phyloP scores from a whole-genome alignment of 345 rosid species.

The Clausena lansium region DNA sequence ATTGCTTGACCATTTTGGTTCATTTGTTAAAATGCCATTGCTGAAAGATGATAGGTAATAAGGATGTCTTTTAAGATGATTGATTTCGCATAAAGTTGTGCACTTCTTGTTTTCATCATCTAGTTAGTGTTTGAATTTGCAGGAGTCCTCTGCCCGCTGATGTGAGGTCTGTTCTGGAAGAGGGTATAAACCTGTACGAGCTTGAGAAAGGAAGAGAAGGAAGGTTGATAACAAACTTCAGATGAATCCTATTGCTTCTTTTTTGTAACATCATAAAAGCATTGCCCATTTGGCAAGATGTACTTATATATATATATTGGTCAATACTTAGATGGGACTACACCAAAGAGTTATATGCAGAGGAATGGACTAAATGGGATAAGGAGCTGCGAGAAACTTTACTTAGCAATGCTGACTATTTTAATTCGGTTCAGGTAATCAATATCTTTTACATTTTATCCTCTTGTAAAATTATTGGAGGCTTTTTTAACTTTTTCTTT shows the following conservation, averaged over 20 bases:
- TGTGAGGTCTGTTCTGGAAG: slow-evolving; percentile 63
- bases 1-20: slow-evolving; percentile 80
- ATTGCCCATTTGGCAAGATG: background rate
- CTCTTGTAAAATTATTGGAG: background rate
- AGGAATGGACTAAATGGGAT: slow-evolving; percentile 92
- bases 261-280: background rate
- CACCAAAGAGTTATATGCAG: slow-evolving; percentile 59
- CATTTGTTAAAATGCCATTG: slow-evolving; percentile 85
- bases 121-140: slow-evolving; percentile 18
- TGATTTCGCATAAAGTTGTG: background rate
- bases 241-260: background rate
- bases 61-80: background rate
- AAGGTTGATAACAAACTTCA: slow-evolving; percentile 44
- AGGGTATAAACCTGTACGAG: slow-evolving; percentile 72
- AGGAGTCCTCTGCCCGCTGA: slow-evolving; percentile 77
- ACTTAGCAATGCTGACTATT: slow-evolving; percentile 49
- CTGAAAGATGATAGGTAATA: slow-evolving; percentile 71
- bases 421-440: slow-evolving; percentile 69
- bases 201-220: slow-evolving; percentile 73
- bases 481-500: too few species aligned
- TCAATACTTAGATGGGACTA: too few species aligned
- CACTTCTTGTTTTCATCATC: background rate
- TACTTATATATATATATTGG: too few species aligned
- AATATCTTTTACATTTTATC: background rate
- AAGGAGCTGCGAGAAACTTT: slow-evolving; percentile 55